Evolutionary conservation across 2,329 filamentous ascomycete genomes (phyloP).

Genomic region (Aspergillus brasiliensis): DNA sequence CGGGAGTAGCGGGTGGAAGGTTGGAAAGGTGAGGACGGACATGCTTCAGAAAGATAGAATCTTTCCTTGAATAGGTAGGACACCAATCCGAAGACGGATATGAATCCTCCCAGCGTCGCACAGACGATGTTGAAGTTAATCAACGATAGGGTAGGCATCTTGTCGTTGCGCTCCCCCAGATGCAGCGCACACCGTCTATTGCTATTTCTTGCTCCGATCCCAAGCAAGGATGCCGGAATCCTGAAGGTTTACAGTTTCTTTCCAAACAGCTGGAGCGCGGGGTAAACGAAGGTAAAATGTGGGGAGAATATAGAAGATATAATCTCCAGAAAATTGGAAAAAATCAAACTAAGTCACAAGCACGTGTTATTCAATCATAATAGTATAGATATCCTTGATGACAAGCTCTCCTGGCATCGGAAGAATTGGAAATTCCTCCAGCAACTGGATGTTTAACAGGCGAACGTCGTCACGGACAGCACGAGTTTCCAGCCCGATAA

Average conservation of each 20-base stretch:
- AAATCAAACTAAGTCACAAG: constrained; percentile 15
- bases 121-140: constrained; percentile 84
- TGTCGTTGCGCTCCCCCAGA: not conserved
- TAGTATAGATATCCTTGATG: constrained; percentile 20
- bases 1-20: too few species aligned
- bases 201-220: not conserved
- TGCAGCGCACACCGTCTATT: not conserved
- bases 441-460: not conserved
- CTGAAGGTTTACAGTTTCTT: too few species aligned
- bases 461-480: not conserved
- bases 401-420: not conserved
- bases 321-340: not conserved
- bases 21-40: constrained; percentile 55
- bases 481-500: not conserved
- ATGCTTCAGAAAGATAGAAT: constrained; percentile 86
- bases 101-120: constrained; percentile 79
- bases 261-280: not conserved
- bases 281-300: not conserved
- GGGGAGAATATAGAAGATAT: not conserved
- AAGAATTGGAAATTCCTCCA: not conserved
- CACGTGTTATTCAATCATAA: constrained; percentile 45
- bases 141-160: constrained; percentile 64
- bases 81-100: constrained; percentile 86
- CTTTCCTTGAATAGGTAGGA: constrained; percentile 88
- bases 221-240: not conserved